Evolutionary conservation across 108 stramenopile genomes (phyloP).

Genomic region (Nitzschia palea): DNA sequence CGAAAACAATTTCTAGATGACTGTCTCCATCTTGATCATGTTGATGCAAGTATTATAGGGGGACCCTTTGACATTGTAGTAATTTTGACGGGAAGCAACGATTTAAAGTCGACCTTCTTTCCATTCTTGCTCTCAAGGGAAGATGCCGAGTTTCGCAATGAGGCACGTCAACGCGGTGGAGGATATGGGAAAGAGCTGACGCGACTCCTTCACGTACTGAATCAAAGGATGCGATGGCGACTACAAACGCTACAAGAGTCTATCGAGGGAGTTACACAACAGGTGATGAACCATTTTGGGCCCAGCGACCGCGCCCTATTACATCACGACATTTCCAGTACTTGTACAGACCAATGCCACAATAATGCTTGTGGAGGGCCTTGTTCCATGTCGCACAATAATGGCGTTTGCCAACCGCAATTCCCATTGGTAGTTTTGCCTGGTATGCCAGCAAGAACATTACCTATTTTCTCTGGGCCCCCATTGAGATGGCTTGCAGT

Average conservation of each 20-base stretch:
- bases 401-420: background rate
- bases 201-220: slow-evolving; percentile 22
- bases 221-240: slow-evolving; percentile 9
- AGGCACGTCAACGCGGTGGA: slow-evolving; percentile 19
- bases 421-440: slow-evolving; percentile 57
- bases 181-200: slow-evolving; percentile 16
- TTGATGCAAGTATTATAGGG: background rate
- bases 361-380: too few species aligned
- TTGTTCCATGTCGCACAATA: background rate
- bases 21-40: slow-evolving; percentile 21
- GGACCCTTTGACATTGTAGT: slow-evolving; percentile 57
- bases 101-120: slow-evolving; percentile 52
- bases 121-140: slow-evolving; percentile 43
- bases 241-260: slow-evolving; percentile 19
- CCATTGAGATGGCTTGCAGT: slow-evolving; percentile 54
- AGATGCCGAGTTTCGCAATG: slow-evolving; percentile 12
- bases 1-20: slow-evolving; percentile 7
- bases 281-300: background rate
- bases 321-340: background rate
- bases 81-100: slow-evolving; percentile 61
- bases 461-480: slow-evolving; percentile 37
- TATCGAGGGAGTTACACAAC: slow-evolving; percentile 8
- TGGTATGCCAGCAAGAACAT: slow-evolving; percentile 40
- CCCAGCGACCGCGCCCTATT: background rate
- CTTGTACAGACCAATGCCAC: background rate